Base-by-base conservation (phyloP, 192 early-diverging fungal genomes). In the Podila clonocystis region DNA sequence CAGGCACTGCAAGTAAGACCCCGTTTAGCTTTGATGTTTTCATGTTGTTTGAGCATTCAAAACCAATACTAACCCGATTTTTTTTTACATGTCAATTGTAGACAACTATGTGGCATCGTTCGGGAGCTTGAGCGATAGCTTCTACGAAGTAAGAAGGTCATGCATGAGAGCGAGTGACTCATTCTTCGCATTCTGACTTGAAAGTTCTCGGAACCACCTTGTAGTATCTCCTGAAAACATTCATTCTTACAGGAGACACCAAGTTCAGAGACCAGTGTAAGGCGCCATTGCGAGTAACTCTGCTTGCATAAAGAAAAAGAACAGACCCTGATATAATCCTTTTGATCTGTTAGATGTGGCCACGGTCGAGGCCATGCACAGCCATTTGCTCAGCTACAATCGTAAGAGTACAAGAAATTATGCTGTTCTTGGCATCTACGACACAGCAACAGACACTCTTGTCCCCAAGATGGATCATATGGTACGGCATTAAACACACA, bases 381-480 rank as follows among this genome's bases (percentile, higher is more conserved):
- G 17, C 17, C 57, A 66, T 52, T 58, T 76, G 2, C 60, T 70
- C 30, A 76, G 74, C n/a, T 65, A 50, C 17, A 63, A 67, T 1
- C 61, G 63, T 29, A 70, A 65, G 52, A 66, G 60, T 20, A 41
- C 63, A 24, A 63, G 57, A 5, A 49, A 63, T 1, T 52, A 66
- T 26, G 29, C 65, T 17, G 63, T 76, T 17, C 52, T 76, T 2
- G 74, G 74, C 0, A 61, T 76, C 15, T 76, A 70, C 31, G 63
- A 76, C 24, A 76, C 68, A 22, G 58, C 63, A 0, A 70, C 74
- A n/a, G 63, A 58, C 6, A 62, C 65, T 9, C 70, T 86, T 30
- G 59, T 66, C 2, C 72, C 77, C 17, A 92, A 91, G 55, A 94
- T 95, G 92, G 92, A 95, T 68, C 94, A 96, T 66, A 74, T 93